phyloP scores from a whole-genome alignment of 306 rosid species.

The Rosa rugosa region DNA sequence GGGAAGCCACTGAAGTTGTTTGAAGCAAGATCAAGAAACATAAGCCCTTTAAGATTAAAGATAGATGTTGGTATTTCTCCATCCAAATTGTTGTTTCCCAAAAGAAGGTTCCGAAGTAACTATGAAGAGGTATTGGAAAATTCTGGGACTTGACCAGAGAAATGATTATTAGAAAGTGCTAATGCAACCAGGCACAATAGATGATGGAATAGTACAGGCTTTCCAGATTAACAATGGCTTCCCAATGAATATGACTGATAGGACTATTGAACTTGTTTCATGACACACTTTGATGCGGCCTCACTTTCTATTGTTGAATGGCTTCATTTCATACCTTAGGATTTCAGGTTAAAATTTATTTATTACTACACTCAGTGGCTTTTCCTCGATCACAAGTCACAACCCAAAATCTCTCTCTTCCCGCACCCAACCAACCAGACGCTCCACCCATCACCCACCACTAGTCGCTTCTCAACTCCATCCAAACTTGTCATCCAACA shows the following conservation, averaged over 20 bases:
- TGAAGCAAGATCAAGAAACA: constrained; percentile 17
- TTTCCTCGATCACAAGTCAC: too few relatives aligned
- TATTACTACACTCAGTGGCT: neutral
- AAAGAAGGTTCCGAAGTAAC: constrained; percentile 29
- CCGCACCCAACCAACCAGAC: constrained; percentile 13
- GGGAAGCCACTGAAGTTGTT: constrained; percentile 20
- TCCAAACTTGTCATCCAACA: constrained; percentile 72
- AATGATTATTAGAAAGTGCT: constrained; percentile 6
- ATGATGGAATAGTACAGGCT: constrained; percentile 13
- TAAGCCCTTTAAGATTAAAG: constrained; percentile 23
- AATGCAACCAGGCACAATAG: constrained; percentile 14
- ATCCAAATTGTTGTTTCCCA: constrained; percentile 40
- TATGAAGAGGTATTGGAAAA: constrained; percentile 16
- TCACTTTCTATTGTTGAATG: too few relatives aligned
- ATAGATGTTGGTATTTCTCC: constrained; percentile 36
- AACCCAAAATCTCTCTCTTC: constrained; percentile 26
- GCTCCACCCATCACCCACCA: constrained; percentile 35
- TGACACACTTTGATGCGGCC: neutral
- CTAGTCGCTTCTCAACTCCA: constrained; percentile 32
- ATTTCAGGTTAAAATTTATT: too few relatives aligned
- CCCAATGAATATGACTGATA: constrained; percentile 9
- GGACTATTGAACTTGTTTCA: constrained; percentile 18
- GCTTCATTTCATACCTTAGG: too few relatives aligned
- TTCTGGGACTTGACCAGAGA: constrained; percentile 16
- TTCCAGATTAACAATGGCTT: constrained; percentile 9